Evolutionary conservation across 176 grass and related monocot genomes (phyloP).

Genomic region (Stipa capillata): DNA sequence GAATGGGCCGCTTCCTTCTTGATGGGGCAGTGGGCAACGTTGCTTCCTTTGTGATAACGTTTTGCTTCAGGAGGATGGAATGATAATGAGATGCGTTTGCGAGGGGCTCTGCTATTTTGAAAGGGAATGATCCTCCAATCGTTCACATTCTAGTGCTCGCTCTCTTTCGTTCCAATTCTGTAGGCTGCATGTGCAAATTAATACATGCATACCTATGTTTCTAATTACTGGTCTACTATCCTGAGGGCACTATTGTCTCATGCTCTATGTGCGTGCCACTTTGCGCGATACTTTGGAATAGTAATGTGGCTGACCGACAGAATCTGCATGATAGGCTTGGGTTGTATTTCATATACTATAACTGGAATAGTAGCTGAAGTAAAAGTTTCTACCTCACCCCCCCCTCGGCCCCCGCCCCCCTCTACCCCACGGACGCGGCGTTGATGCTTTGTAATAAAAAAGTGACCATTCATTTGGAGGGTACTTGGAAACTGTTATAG

Average conservation of each 20-base stretch:
- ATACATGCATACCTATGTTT: background rate
- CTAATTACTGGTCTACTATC: background rate
- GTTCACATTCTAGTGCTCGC: background rate
- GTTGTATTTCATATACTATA: background rate
- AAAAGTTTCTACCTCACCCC: no score
- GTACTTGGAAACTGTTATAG: background rate
- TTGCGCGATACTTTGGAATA: background rate
- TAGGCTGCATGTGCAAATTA: background rate
- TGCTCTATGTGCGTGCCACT: background rate
- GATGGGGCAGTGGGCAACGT: slow-evolving; percentile 74
- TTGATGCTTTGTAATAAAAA: background rate
- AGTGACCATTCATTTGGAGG: background rate
- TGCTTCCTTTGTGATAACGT: slow-evolving; percentile 69
- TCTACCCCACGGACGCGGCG: no score
- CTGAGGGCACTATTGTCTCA: background rate
- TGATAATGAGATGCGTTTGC: slow-evolving; percentile 55
- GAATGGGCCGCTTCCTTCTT: background rate
- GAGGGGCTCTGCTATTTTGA: no score
- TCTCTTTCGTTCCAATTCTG: background rate
- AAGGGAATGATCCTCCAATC: no score
- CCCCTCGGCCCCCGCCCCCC: no score
- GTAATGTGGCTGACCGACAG: background rate
- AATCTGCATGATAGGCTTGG: no score
- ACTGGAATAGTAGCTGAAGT: background rate
- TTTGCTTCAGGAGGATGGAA: slow-evolving; percentile 89